Conservation (phyloP, 495 filamentous ascomycete genomes). For the Ramalina intermedia region DNA sequence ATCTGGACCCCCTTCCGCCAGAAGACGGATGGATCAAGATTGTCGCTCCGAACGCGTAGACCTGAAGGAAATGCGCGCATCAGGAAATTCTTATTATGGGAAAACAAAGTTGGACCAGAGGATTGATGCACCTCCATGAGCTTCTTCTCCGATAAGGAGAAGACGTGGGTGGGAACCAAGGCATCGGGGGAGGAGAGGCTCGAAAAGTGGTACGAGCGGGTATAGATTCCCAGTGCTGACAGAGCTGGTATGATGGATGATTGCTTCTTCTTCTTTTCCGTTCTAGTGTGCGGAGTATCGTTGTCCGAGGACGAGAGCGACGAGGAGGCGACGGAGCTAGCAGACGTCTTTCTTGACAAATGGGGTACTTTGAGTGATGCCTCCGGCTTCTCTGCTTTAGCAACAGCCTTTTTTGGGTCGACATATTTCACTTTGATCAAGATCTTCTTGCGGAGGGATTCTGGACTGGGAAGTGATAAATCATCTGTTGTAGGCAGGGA, state of each 20-base stretch:
- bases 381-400: slow-evolving; percentile 13
- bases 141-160: slow-evolving; percentile 71
- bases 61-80: slow-evolving; percentile 86
- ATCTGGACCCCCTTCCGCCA: slow-evolving; percentile 88
- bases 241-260: slow-evolving; percentile 64
- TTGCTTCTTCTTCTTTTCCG: slow-evolving; percentile 28
- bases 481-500: slow-evolving; percentile 36
- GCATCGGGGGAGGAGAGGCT: slow-evolving; percentile 51
- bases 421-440: slow-evolving; percentile 80
- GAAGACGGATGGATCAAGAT: slow-evolving; percentile 67
- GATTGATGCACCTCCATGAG: slow-evolving; percentile 55
- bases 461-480: slow-evolving; percentile 45
- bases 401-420: slow-evolving; percentile 26
- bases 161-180: slow-evolving; percentile 65
- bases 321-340: slow-evolving; percentile 1
- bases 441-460: slow-evolving; percentile 58
- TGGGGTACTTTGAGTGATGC: background rate
- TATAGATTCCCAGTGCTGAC: slow-evolving; percentile 67
- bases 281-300: background rate
- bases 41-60: slow-evolving; percentile 67
- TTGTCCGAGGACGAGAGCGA: slow-evolving; percentile 13
- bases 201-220: slow-evolving; percentile 64
- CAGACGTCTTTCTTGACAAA: slow-evolving; percentile 1
- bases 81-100: slow-evolving; percentile 68
- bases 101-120: slow-evolving; percentile 46